Evolutionary conservation across 163 green algal species (phyloP).

Genomic region (Picocystis sp.): DNA sequence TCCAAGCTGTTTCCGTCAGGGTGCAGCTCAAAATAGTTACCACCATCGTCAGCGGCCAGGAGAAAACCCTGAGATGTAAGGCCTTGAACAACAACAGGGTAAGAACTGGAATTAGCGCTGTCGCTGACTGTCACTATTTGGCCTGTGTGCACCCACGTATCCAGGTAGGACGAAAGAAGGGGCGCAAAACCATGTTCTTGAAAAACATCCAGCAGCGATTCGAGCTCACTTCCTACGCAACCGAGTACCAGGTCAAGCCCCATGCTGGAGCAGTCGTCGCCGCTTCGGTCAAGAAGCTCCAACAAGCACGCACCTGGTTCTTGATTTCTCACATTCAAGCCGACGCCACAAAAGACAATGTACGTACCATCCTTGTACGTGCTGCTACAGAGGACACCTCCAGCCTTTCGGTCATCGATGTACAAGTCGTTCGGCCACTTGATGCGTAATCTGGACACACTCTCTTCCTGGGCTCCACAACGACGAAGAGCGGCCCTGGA

Average conservation of each 20-base stretch:
- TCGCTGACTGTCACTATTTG: constrained; percentile 24
- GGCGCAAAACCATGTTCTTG: constrained; percentile 28
- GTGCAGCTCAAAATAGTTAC: not conserved
- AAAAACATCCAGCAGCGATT: constrained; percentile 20
- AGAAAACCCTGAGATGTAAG: too few relatives aligned
- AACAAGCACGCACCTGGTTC: constrained; percentile 78
- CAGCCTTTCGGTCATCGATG: constrained; percentile 55
- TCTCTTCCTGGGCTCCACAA: too few relatives aligned
- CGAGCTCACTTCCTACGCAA: not conserved
- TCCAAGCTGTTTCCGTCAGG: constrained; percentile 16
- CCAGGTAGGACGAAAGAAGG: constrained; percentile 33
- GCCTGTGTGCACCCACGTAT: constrained; percentile 38
- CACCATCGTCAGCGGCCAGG: too few relatives aligned
- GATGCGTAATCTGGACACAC: constrained; percentile 35
- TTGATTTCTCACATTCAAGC: constrained; percentile 77
- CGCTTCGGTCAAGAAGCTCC: constrained; percentile 29
- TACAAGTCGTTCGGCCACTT: constrained; percentile 99
- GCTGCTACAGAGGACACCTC: constrained; percentile 77
- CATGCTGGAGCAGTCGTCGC: not conserved
- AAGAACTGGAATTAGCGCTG: not conserved
- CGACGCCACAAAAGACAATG: constrained; percentile 53
- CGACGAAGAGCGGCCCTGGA: too few relatives aligned
- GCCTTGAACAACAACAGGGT: too few relatives aligned
- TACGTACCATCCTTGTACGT: constrained; percentile 43
- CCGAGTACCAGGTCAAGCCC: not conserved